Evolutionary conservation across 176 grass and related monocot species (phyloP), one percentile per base, ranked within the genome.

Genomic region (Zoysia pacifica): DNA sequence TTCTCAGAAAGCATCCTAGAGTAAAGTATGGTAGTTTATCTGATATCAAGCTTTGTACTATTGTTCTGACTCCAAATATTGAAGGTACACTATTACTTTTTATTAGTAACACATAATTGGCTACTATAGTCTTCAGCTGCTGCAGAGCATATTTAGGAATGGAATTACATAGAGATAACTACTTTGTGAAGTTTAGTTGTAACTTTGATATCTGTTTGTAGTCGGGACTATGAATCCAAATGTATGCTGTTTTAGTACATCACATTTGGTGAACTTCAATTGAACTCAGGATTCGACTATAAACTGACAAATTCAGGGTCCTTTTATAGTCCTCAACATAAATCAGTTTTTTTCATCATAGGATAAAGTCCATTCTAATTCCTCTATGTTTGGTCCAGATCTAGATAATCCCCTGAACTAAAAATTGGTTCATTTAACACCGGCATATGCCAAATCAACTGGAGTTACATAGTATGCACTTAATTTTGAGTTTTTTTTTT

Each of bases 401-500:
- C 28, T 28, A 28, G 28, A 28, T 28, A 28, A 28, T 28, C 28
- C 28, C 28, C 0, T 28, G 28, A 28, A 28, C 28, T 28, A 28
- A 28, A 28, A 28, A 28, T 28, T 28, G 28, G 28, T 28, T 28
- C 28, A 28, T 28, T 28, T 28, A 28, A 28, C 28, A 28, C 28
- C 28, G 28, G 28, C 28, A 28, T 28, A 28, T 28, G 28, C 28
- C 28, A 28, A 28, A 28, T 28, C 28, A 28, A 28, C n/a, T 72
- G 18, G 2, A 80, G 58, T 42, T 88, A 7, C n/a, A 16, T 64
- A 2, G 28, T 28, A 28, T 77, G 44, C 6, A 10, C 36, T 50
- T 76, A 20, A 39, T 58, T 86, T 67, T 62, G 13, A 6, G 5
- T 72, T 54, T 68, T 16, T 68, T 16, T 72, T 12, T 38, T 36